phyloP scores from a whole-genome alignment of 2,329 filamentous ascomycete genomes.

The Aspergillus floridensis region DNA sequence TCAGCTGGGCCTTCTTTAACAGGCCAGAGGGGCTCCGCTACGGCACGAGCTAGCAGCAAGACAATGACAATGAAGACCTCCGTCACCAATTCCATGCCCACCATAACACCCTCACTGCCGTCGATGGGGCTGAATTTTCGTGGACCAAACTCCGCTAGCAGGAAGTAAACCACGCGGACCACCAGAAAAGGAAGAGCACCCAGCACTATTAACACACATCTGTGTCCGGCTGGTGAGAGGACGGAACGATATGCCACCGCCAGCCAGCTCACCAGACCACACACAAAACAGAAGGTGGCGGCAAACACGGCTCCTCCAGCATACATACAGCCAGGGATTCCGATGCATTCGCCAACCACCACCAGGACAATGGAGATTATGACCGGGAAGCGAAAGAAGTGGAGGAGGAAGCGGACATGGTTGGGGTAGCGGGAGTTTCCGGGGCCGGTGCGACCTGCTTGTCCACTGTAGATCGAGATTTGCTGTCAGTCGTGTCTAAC shows the following conservation, averaged over 20 bases:
- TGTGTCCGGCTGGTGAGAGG: conserved; percentile 19
- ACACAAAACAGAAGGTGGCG: conserved; percentile 24
- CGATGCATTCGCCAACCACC: conserved; percentile 20
- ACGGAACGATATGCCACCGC: conserved; percentile 15
- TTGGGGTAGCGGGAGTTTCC: conserved; percentile 26
- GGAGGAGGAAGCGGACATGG: conserved; percentile 20
- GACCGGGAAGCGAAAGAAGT: conserved; percentile 27
- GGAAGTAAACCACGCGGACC: conserved; percentile 22
- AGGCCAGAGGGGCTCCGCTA: conserved; percentile 22
- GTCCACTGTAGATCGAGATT: conserved; percentile 20
- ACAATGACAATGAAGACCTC: conserved; percentile 22
- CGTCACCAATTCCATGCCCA: conserved; percentile 27
- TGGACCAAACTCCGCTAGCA: conserved; percentile 22
- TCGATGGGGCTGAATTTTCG: conserved; percentile 16
- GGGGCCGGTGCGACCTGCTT: conserved; percentile 25
- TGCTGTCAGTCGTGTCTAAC: not conserved
- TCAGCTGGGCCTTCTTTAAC: not conserved
- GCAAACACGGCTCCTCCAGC: conserved; percentile 23
- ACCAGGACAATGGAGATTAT: conserved; percentile 23
- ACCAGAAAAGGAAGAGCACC: conserved; percentile 23
- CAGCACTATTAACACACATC: conserved; percentile 18
- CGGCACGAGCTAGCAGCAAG: conserved; percentile 19
- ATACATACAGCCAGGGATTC: conserved; percentile 17
- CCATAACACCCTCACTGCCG: conserved; percentile 18
- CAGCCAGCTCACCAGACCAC: conserved; percentile 22